Evolutionary conservation across 2,329 filamentous ascomycete species (phyloP).

Genomic region (Botrytis cinerea): DNA sequence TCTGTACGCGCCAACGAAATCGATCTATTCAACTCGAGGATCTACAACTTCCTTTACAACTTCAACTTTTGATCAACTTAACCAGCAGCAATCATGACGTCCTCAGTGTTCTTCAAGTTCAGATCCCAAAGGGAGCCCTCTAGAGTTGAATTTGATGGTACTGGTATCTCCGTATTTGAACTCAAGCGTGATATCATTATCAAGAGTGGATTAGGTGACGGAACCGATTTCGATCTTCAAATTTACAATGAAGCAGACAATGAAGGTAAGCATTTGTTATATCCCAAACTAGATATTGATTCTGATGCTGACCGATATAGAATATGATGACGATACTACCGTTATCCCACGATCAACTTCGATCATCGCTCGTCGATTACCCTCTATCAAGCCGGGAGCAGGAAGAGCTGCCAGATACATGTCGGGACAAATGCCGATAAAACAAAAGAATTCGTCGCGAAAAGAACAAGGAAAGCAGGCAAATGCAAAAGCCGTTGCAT

Average conservation of each 20-base stretch:
- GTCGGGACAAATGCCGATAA: conserved; percentile 90
- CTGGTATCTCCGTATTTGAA: conserved; percentile 96
- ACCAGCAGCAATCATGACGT: conserved; percentile 42
- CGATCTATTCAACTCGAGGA: conserved; percentile 17
- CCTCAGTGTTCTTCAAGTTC: conserved; percentile 99
- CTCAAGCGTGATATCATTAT: conserved; percentile 98
- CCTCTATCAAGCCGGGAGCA: conserved; percentile 80
- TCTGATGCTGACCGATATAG: conserved; percentile 54
- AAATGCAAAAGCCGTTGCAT: conserved; percentile 55
- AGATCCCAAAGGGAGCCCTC: conserved; percentile 97
- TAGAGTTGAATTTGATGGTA: conserved; percentile 94
- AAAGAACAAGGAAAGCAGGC: conserved; percentile 64
- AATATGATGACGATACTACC: conserved; percentile 97
- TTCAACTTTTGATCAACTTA: conserved; percentile 25
- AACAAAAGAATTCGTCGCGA: conserved; percentile 77
- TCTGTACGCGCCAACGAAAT: conserved; percentile 27
- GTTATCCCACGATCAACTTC: conserved; percentile 94
- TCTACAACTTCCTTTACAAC: conserved; percentile 25
- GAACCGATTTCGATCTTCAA: conserved; percentile 91
- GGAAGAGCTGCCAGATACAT: conserved; percentile 94
- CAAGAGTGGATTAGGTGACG: conserved; percentile 90
- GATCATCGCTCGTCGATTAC: conserved; percentile 84
- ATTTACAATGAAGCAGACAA: conserved; percentile 91
- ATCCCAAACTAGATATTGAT: conserved; percentile 27
- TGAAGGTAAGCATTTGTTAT: conserved; percentile 68